Conservation (phyloP, 1,284 basidiomycete species). For the Trichosporon ovoides region DNA sequence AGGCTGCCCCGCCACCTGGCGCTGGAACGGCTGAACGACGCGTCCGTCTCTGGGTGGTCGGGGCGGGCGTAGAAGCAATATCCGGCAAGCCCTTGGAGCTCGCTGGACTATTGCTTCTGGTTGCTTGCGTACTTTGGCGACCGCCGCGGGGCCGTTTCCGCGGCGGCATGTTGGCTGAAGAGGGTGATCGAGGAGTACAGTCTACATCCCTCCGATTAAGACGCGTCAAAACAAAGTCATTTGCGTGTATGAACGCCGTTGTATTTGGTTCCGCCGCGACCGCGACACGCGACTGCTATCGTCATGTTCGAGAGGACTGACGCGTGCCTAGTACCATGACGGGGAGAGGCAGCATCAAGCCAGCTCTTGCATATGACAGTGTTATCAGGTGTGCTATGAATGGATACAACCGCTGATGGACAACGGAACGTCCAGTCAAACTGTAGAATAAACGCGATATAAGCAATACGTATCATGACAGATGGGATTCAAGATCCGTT, state of each 20-base stretch:
- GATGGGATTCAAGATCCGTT: neutral
- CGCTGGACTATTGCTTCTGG: neutral
- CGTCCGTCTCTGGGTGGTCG: neutral
- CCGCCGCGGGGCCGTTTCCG: slow-evolving; percentile 11
- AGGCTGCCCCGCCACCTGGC: neutral
- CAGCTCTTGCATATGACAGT: neutral
- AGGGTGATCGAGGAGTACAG: neutral
- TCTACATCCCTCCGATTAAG: neutral
- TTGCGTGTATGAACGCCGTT: too few relatives aligned
- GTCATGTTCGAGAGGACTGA: neutral
- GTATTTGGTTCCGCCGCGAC: neutral
- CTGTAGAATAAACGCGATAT: neutral
- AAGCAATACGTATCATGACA: neutral
- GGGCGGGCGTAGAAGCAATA: neutral
- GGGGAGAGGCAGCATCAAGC: neutral
- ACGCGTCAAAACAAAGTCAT: slow-evolving; percentile 6
- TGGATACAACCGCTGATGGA: slow-evolving; percentile 1
- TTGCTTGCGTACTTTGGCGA: neutral
- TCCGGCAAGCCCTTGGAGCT: neutral
- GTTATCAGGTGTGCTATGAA: slow-evolving; percentile 1
- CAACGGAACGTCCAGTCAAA: slow-evolving; percentile 1
- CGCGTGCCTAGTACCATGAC: neutral
- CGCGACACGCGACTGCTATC: neutral
- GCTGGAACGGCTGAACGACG: neutral
- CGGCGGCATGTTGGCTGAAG: slow-evolving; percentile 8